Evolutionary conservation across 78 protist species (phyloP).

Genomic region (Dictyostelium discoideum): DNA sequence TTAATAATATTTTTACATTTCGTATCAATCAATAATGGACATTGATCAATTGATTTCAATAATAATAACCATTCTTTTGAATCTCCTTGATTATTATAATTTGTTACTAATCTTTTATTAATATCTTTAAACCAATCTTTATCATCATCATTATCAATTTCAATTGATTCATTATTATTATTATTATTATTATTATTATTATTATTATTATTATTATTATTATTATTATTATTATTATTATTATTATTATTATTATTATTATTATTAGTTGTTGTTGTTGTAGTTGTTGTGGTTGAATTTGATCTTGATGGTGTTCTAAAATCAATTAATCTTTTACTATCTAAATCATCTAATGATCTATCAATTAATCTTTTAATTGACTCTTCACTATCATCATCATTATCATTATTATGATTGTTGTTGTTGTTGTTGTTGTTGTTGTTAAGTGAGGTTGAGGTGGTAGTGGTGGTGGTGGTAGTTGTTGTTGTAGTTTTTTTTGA

Average conservation of each 20-base stretch:
- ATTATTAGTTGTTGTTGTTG: neutral
- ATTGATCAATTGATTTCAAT: neutral
- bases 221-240: no score
- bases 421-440: neutral
- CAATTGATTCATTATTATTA: neutral
- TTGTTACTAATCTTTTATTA: neutral
- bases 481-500: neutral
- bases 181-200: no score
- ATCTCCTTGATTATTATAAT: neutral
- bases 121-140: neutral
- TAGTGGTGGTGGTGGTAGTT: no score
- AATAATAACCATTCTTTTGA: neutral
- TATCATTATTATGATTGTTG: neutral
- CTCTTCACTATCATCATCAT: conserved; percentile 14
- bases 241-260: no score
- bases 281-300: neutral
- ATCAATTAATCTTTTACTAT: neutral
- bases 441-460: neutral
- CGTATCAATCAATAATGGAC: neutral
- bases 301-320: neutral
- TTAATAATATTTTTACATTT: neutral
- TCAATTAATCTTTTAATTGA: neutral
- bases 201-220: no score
- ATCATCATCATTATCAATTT: neutral
- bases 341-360: neutral